phyloP scores from a whole-genome alignment of 2,329 filamentous ascomycete genomes.

The Penicillium brasilianum region DNA sequence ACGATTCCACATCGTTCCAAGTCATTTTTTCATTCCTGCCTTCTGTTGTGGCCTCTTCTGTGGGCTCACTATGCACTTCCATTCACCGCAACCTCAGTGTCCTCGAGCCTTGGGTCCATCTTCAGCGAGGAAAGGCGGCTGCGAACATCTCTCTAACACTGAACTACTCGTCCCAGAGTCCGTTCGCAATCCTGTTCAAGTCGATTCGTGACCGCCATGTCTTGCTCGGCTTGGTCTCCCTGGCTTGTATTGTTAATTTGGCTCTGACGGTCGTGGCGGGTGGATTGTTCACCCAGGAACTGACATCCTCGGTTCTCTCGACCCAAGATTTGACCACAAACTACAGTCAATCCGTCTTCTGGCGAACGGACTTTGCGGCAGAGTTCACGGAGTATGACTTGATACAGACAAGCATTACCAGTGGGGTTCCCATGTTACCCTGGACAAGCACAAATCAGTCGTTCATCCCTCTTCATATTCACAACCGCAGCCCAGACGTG shows the following conservation, averaged over 20 bases:
- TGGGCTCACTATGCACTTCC: slow-evolving; percentile 40
- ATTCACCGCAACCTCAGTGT: slow-evolving; percentile 43
- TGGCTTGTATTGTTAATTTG: slow-evolving; percentile 40
- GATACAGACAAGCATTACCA: slow-evolving; percentile 43
- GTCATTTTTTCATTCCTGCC: slow-evolving; percentile 40
- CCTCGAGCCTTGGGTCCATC: slow-evolving; percentile 43
- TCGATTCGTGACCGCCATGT: slow-evolving; percentile 35
- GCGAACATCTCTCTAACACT: slow-evolving; percentile 36
- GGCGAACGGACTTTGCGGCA: slow-evolving; percentile 38
- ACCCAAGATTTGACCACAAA: slow-evolving; percentile 34
- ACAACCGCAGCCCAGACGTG: slow-evolving; percentile 28
- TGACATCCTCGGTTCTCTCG: slow-evolving; percentile 33
- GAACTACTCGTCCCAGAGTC: slow-evolving; percentile 43
- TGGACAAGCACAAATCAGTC: slow-evolving; percentile 41
- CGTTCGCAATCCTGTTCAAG: slow-evolving; percentile 38
- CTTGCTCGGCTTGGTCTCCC: slow-evolving; percentile 35
- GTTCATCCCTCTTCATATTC: slow-evolving; percentile 36
- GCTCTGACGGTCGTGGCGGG: slow-evolving; percentile 39
- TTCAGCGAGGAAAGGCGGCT: slow-evolving; percentile 38
- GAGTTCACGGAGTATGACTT: slow-evolving; percentile 44
- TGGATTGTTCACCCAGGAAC: slow-evolving; percentile 41
- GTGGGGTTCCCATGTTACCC: slow-evolving; percentile 37
- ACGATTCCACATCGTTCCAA: slow-evolving; percentile 39
- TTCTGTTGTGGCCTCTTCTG: slow-evolving; percentile 40
- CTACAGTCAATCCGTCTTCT: slow-evolving; percentile 38